A percentile compares a stretch with the other conserved stretches of the same genome.
These are phyloP conservation scores for Pestalotiopsis sp. DNA, from an alignment of 2,329 filamentous ascomycete genomes.

Conservation along the genomic window DNA sequence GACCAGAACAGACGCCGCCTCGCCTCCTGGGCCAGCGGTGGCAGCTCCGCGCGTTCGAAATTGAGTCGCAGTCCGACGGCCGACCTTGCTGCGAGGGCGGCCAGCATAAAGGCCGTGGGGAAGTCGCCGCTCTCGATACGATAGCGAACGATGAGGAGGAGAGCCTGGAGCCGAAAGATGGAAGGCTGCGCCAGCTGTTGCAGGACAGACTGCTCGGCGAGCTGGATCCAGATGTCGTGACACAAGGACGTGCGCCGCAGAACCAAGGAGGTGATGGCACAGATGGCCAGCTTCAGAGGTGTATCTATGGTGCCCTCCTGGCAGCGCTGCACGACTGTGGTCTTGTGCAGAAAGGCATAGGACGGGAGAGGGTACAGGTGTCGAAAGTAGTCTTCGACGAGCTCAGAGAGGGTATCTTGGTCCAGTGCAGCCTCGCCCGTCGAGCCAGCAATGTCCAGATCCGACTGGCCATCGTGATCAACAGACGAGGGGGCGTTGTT, in stretches of 20 bases:
- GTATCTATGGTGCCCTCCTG: conserved; percentile 31
- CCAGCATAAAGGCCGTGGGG: conserved; percentile 37
- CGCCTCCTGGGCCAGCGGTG: conserved; percentile 37
- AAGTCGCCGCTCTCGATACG: conserved; percentile 35
- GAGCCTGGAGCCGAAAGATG: conserved; percentile 34
- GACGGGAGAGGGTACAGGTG: conserved; percentile 35
- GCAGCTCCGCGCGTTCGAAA: conserved; percentile 38
- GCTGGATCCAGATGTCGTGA: conserved; percentile 31
- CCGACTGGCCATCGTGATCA: not conserved
- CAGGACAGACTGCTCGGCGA: conserved; percentile 34
- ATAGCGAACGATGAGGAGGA: conserved; percentile 33
- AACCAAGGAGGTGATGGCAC: conserved; percentile 34
- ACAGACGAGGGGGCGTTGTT: not conserved
- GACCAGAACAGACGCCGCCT: conserved; percentile 43
- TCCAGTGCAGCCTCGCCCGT: conserved; percentile 18
- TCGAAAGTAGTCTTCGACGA: conserved; percentile 32
- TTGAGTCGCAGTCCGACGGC: conserved; percentile 42
- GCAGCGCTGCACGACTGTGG: conserved; percentile 33
- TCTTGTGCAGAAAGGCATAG: conserved; percentile 36
- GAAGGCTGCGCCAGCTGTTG: conserved; percentile 34
- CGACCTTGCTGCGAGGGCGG: conserved; percentile 36
- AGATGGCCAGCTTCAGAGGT: conserved; percentile 34
- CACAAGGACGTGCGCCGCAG: conserved; percentile 24
- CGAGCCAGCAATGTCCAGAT: conserved; percentile 8
- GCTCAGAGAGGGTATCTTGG: conserved; percentile 18